Evolutionary conservation across 495 filamentous ascomycete species (phyloP).

Genomic region (Tuber umbilicatum): DNA sequence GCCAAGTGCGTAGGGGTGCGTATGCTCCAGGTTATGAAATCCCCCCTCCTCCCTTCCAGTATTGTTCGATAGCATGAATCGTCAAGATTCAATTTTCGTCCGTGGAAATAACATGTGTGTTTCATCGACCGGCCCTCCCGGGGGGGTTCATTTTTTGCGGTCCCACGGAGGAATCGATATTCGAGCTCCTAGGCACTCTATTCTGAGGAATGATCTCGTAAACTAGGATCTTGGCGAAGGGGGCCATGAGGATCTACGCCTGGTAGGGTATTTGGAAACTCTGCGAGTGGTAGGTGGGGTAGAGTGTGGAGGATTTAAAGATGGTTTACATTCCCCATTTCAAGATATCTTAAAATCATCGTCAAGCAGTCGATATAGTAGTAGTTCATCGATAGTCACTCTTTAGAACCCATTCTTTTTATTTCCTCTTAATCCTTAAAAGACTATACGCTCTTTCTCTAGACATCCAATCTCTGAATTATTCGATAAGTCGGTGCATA

Average conservation of each 20-base stretch:
- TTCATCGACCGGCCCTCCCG: neutral
- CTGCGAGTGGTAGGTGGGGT: neutral
- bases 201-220: neutral
- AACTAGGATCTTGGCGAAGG: neutral
- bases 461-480: neutral
- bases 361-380: neutral
- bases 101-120: neutral
- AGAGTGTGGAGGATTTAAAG: neutral
- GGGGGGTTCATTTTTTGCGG: neutral
- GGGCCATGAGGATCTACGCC: neutral
- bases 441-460: neutral
- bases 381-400: neutral
- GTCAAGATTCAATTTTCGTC: neutral
- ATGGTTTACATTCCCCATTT: neutral
- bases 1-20: neutral
- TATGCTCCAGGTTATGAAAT: neutral
- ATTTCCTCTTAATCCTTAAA: neutral
- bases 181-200: neutral
- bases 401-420: neutral
- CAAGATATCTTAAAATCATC: neutral
- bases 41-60: neutral
- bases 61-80: neutral
- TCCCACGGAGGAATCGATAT: neutral
- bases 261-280: neutral
- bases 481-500: neutral